Evolutionary conservation across 805 yeast genomes (phyloP).

Genomic region (Isabelozyma rhagii): DNA sequence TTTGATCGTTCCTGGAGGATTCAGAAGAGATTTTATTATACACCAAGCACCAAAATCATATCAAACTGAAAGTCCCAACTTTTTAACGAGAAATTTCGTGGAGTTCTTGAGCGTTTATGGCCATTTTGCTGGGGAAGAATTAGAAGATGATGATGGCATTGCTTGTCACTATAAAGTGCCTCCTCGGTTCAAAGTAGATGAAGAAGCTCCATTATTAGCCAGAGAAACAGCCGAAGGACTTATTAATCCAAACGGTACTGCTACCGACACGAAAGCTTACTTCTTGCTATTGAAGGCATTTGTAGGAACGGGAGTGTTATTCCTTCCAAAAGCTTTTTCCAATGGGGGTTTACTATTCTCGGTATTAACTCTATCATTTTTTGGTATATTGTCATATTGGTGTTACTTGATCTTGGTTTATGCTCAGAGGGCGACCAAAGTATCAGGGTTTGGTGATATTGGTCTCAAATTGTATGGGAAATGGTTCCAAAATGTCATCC

Average conservation of each 20-base stretch:
- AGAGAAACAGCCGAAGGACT: conserved; percentile 6
- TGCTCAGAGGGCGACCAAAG: conserved; percentile 57
- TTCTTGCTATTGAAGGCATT: conserved; percentile 70
- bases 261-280: conserved; percentile 71
- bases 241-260: conserved; percentile 52
- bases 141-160: conserved; percentile 63
- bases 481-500: conserved; percentile 61
- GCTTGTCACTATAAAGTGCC: conserved; percentile 46
- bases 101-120: conserved; percentile 79
- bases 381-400: conserved; percentile 73
- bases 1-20: conserved; percentile 78
- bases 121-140: conserved; percentile 81
- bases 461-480: conserved; percentile 62
- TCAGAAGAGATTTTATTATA: conserved; percentile 65
- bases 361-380: conserved; percentile 46
- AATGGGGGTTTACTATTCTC: conserved; percentile 73
- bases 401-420: conserved; percentile 66
- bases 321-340: conserved; percentile 64
- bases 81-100: conserved; percentile 67
- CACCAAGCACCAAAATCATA: conserved; percentile 23
- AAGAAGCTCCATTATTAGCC: conserved; percentile 28
- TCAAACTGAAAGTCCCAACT: conserved; percentile 33
- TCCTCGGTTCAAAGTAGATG: conserved; percentile 24
- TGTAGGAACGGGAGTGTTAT: conserved; percentile 74
- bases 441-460: conserved; percentile 77